phyloP scores from a whole-genome alignment of 2,329 filamentous ascomycete species.

The Alternaria arbusti region DNA sequence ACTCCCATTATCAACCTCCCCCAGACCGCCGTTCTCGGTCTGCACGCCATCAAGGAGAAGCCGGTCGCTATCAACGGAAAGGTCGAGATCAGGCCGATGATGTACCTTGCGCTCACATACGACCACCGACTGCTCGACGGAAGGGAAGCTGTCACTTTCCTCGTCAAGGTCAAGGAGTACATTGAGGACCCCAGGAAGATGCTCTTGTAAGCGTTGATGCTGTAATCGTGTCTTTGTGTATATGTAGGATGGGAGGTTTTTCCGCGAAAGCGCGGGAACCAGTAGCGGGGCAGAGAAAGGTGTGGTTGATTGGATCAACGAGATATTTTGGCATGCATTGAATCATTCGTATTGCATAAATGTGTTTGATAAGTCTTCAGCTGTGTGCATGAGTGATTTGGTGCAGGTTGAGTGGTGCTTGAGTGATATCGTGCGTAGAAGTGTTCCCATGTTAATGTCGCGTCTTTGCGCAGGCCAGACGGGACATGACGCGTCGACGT shows the following conservation, averaged over 20 bases:
- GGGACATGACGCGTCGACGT: not conserved
- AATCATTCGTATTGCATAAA: not conserved
- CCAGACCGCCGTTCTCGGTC: slow-evolving; percentile 86
- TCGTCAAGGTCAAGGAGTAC: slow-evolving; percentile 96
- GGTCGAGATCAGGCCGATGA: slow-evolving; percentile 96
- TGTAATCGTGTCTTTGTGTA: not conserved
- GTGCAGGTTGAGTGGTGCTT: slow-evolving; percentile 12
- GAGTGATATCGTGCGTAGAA: not conserved
- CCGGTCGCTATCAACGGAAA: slow-evolving; percentile 90
- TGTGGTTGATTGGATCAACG: not conserved
- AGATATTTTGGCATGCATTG: slow-evolving; percentile 8
- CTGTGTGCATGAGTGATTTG: slow-evolving; percentile 1
- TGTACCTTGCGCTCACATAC: slow-evolving; percentile 97
- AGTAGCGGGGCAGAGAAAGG: not conserved
- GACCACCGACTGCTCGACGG: slow-evolving; percentile 96
- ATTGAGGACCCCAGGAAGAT: slow-evolving; percentile 95
- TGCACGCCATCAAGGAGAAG: slow-evolving; percentile 96
- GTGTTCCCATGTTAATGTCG: not conserved
- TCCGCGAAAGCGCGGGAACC: not conserved
- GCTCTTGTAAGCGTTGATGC: slow-evolving; percentile 62
- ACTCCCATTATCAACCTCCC: slow-evolving; percentile 98
- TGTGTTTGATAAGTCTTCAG: not conserved
- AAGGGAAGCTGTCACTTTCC: slow-evolving; percentile 92
- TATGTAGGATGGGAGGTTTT: not conserved
- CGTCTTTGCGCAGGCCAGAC: not conserved